These are phyloP conservation scores for Passiflora organensis DNA, from an alignment of 345 rosid species.

Conservation along the genomic window DNA sequence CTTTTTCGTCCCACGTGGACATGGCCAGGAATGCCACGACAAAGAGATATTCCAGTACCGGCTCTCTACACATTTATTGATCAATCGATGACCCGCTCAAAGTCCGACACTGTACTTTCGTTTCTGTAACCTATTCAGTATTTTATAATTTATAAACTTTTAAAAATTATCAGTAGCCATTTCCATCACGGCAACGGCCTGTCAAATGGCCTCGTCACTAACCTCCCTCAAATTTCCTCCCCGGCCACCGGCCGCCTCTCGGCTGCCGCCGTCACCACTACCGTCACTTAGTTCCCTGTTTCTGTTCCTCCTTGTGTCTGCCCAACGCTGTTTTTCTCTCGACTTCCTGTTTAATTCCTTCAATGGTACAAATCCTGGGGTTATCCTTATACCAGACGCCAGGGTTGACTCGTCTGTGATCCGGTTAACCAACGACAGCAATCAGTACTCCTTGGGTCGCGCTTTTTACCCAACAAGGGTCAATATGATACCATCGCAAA, in stretches of 20 bases:
- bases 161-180: too few species aligned
- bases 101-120: too few species aligned
- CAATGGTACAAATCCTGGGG: conserved; percentile 27
- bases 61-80: too few species aligned
- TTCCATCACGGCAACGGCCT: too few species aligned
- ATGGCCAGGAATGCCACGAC: too few species aligned
- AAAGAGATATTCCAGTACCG: too few species aligned
- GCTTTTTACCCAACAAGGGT: conserved; percentile 53
- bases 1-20: too few species aligned
- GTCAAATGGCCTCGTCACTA: too few species aligned
- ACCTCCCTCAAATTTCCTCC: background rate
- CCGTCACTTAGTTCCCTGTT: conserved; percentile 11
- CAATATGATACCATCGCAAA: conserved; percentile 36
- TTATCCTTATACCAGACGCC: conserved; percentile 60
- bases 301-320: conserved; percentile 1
- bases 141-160: too few species aligned
- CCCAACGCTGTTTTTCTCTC: conserved; percentile 13
- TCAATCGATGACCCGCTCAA: too few species aligned
- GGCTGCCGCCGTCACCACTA: conserved; percentile 14
- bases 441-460: conserved; percentile 52
- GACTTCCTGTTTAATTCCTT: conserved; percentile 70
- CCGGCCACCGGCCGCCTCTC: background rate
- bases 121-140: too few species aligned
- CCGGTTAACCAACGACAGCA: conserved; percentile 59
- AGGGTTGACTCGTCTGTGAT: conserved; percentile 48